Base-by-base conservation (phyloP, 352 stramenopile species). In the Phytophthora pini region DNA sequence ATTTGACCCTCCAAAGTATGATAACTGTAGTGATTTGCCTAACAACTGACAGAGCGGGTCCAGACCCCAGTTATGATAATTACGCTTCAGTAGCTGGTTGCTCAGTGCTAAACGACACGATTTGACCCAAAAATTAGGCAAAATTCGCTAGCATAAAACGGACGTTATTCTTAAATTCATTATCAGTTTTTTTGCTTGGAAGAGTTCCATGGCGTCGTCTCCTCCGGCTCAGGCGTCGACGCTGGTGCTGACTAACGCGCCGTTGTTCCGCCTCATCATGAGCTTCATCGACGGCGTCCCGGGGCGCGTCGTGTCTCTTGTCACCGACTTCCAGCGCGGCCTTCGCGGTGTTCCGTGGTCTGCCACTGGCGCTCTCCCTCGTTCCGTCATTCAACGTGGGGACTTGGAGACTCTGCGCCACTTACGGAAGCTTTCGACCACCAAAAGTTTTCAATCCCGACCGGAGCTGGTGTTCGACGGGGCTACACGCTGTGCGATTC, bases 251-350 rank as follows among this genome's bases (percentile, higher is more conserved):
- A 74, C 68, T 5, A 77, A 61, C 34, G 38, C 29, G 8, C 7
- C 43, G 29, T 60, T 80, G 3, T 77, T 80, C 45, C 68, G 49
- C 43, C 51, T 56, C 51, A 57, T 80, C 56, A 68, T 70, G 63
- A 24, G 10, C 11, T 80, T 77, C 59, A 50, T 80, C 32, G 72
- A 80, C 64, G 72, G 72, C 45, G 52, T 80, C 0, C 72, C 63
- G 11, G 52, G 61, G n/a, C 56, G 26, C 32, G 44, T 80, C 38
- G 13, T 77, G 43, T 48, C 63, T 9, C 41, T 65, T 1, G 63
- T 65, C 9, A 43, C 44, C 12, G 61, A 60, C 22, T 65, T 66
- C 17, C 44, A 70, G 43, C 48, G 29, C 4, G 24, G 6, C 1
- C 29, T 66, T 32, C 45, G 38, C 12, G 48, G 32, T 4, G 58